Percentiles rank a stretch among this genome's conserved stretches.
phyloP scores from a whole-genome alignment of 495 filamentous ascomycete genomes.

The Arthonia radiata region DNA sequence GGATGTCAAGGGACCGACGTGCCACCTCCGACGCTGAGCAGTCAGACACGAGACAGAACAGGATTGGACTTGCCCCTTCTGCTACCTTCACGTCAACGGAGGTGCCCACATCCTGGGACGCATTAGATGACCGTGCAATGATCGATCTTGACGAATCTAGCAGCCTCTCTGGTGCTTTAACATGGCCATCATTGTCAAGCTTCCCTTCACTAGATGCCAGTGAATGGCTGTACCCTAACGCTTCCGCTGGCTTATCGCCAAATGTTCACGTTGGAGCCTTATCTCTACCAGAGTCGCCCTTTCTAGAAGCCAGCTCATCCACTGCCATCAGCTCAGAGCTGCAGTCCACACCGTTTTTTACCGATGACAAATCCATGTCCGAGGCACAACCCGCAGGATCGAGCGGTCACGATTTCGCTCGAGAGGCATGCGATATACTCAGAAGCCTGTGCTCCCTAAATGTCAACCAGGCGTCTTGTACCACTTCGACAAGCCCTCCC shows the following conservation, averaged over 20 bases:
- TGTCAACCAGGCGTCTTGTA: too few relatives aligned
- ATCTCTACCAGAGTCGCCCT: conserved; percentile 1
- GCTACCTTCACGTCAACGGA: neutral
- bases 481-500: too few relatives aligned
- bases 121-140: too few relatives aligned
- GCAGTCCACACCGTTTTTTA: neutral
- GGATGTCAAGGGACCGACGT: too few relatives aligned
- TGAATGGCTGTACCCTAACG: too few relatives aligned
- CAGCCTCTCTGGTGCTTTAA: too few relatives aligned
- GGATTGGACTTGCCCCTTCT: too few relatives aligned
- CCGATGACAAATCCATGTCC: conserved; percentile 1
- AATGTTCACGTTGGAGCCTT: conserved; percentile 2
- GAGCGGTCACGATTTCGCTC: conserved; percentile 2
- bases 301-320: conserved; percentile 1
- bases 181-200: too few relatives aligned
- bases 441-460: conserved; percentile 2
- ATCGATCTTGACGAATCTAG: too few relatives aligned
- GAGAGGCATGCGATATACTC: conserved; percentile 3
- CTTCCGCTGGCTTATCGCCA: conserved; percentile 1
- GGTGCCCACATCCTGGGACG: conserved; percentile 1
- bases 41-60: too few relatives aligned
- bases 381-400: conserved; percentile 1
- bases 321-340: neutral
- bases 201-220: too few relatives aligned
- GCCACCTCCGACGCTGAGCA: too few relatives aligned